Conservation (phyloP, 345 rosid species). For the Bretschneidera sinensis region DNA sequence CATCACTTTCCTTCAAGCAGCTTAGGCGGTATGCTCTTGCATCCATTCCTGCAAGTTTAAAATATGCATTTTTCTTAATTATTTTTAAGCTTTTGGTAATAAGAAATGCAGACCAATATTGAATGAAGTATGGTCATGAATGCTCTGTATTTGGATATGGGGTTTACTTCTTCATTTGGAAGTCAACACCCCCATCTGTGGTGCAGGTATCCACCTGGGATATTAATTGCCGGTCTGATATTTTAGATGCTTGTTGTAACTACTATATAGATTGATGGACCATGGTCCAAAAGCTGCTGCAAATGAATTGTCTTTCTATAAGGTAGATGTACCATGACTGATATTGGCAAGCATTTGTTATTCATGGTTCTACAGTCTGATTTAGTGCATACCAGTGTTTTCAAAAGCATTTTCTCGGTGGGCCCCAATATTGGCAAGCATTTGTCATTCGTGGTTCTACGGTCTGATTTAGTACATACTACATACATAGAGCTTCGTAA, state of each 20-base stretch:
- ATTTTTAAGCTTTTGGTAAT: neutral
- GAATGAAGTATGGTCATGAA: neutral
- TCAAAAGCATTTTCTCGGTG: no score
- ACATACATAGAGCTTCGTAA: no score
- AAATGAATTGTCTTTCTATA: neutral
- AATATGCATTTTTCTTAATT: constrained; percentile 1
- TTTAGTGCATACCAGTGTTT: no score
- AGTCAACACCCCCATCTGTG: neutral
- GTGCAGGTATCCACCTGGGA: neutral
- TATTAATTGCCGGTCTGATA: neutral
- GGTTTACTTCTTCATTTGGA: neutral
- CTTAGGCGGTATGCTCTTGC: constrained; percentile 76
- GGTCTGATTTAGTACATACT: no score
- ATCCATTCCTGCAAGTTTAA: constrained; percentile 69
- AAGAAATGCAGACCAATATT: neutral
- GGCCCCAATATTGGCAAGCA: no score
- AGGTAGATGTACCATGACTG: neutral
- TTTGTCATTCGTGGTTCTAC: no score
- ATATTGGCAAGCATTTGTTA: no score
- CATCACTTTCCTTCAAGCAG: constrained; percentile 62
- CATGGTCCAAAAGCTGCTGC: neutral
- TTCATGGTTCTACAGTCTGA: no score
- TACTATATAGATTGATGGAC: neutral
- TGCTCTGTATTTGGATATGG: neutral
- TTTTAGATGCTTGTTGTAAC: no score